phyloP scores from a whole-genome alignment of 2,329 filamentous ascomycete species.

The Monilinia fructigena region DNA sequence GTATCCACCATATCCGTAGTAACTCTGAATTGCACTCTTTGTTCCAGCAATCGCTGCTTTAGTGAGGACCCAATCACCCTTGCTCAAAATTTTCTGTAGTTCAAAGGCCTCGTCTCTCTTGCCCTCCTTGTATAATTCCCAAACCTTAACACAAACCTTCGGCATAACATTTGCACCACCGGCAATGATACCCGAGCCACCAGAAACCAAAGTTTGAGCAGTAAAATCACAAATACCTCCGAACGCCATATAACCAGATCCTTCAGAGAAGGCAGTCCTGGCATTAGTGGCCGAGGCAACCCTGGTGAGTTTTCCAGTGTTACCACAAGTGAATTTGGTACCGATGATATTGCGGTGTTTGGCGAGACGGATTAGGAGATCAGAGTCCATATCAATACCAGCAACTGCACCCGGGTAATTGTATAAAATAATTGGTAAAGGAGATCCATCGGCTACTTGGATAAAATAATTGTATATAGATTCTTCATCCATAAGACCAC shows the following conservation, averaged over 20 bases:
- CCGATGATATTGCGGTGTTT: constrained; percentile 81
- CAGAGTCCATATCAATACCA: constrained; percentile 86
- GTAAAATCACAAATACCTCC: constrained; percentile 88
- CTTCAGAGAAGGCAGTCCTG: constrained; percentile 59
- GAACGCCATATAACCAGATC: constrained; percentile 77
- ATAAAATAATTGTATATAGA: constrained; percentile 67
- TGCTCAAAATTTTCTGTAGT: constrained; percentile 74
- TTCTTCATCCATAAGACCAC: constrained; percentile 68
- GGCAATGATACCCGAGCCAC: constrained; percentile 81
- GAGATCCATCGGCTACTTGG: constrained; percentile 68
- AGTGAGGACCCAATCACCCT: constrained; percentile 79
- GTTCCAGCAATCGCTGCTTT: constrained; percentile 84
- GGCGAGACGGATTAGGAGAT: constrained; percentile 76
- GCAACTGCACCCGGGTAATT: constrained; percentile 88
- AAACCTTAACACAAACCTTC: constrained; percentile 75
- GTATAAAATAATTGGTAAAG: constrained; percentile 80
- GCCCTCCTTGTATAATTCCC: constrained; percentile 71
- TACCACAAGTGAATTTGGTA: constrained; percentile 90
- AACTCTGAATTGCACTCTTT: constrained; percentile 76
- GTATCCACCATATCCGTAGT: constrained; percentile 78
- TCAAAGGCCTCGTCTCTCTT: constrained; percentile 72
- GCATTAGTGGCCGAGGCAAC: constrained; percentile 72
- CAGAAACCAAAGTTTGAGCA: constrained; percentile 73
- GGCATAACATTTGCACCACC: constrained; percentile 84
- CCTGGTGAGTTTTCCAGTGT: constrained; percentile 83